A percentile compares a stretch with the other conserved stretches of the same genome.
phyloP scores from a whole-genome alignment of 2,329 filamentous ascomycete species.

The Pseudogymnoascus sp. region DNA sequence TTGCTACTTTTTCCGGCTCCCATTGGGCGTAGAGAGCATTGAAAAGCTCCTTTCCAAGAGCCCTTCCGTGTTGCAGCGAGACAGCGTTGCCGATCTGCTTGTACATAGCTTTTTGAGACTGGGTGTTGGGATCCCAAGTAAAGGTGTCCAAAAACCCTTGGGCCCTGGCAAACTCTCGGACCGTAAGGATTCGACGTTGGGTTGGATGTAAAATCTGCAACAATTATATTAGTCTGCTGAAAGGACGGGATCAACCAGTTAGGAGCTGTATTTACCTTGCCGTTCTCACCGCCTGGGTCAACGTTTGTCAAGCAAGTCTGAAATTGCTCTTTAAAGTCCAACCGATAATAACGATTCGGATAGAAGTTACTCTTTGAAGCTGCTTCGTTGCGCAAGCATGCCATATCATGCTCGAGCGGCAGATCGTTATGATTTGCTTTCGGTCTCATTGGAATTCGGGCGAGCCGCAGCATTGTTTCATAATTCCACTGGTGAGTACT shows the following conservation, averaged over 20 bases:
- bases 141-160: conserved; percentile 16
- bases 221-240: background rate
- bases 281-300: conserved; percentile 13
- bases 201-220: conserved; percentile 14
- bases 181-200: conserved; percentile 9
- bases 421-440: background rate
- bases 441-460: background rate
- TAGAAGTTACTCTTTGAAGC: background rate
- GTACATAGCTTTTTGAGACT: conserved; percentile 3
- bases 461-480: background rate
- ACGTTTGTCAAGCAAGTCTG: background rate
- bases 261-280: conserved; percentile 9
- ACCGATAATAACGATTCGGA: background rate
- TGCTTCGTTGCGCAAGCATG: background rate
- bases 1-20: background rate
- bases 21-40: conserved; percentile 4
- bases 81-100: conserved; percentile 17
- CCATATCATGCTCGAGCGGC: background rate
- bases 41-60: conserved; percentile 9
- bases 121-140: conserved; percentile 10
- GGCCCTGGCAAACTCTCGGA: conserved; percentile 15
- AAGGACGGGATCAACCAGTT: background rate
- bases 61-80: conserved; percentile 9
- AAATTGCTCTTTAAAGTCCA: background rate
- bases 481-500: background rate